Conservation (phyloP, 176 grass and related monocot genomes). For the Bromus sterilis region DNA sequence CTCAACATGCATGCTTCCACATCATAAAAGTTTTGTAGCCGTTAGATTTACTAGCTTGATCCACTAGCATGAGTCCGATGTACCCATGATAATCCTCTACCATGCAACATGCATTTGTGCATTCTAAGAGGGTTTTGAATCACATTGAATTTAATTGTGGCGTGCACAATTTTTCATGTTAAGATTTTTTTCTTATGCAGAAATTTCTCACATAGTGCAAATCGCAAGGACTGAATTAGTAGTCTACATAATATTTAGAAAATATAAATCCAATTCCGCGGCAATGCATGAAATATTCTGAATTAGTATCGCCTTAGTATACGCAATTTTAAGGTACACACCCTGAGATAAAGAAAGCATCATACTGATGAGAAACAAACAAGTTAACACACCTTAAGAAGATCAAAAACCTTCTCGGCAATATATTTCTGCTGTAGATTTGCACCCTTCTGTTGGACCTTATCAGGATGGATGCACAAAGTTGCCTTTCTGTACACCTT, state of each 20-base stretch:
- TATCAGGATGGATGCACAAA: slow-evolving; percentile 82
- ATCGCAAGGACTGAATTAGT: background rate
- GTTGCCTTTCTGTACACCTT: slow-evolving; percentile 76
- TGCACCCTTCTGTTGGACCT: slow-evolving; percentile 77
- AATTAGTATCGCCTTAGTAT: background rate
- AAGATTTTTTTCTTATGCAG: too few species aligned
- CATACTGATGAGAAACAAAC: background rate
- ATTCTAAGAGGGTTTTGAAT: too few species aligned
- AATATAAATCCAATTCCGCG: background rate
- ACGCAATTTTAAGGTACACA: background rate
- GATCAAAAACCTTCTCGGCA: slow-evolving; percentile 81
- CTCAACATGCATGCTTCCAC: too few species aligned
- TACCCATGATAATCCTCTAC: too few species aligned
- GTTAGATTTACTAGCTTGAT: too few species aligned
- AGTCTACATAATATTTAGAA: background rate
- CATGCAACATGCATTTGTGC: too few species aligned
- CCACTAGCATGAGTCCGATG: too few species aligned
- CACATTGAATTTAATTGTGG: too few species aligned
- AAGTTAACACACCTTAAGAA: slow-evolving; percentile 62
- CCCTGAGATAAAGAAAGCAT: background rate
- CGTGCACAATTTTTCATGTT: too few species aligned
- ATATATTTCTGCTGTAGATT: slow-evolving; percentile 78
- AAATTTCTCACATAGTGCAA: background rate
- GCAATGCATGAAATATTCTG: too few species aligned
- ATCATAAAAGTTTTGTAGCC: too few species aligned